Evolutionary conservation across 345 rosid species (phyloP).

Genomic region (Salix exigua): DNA sequence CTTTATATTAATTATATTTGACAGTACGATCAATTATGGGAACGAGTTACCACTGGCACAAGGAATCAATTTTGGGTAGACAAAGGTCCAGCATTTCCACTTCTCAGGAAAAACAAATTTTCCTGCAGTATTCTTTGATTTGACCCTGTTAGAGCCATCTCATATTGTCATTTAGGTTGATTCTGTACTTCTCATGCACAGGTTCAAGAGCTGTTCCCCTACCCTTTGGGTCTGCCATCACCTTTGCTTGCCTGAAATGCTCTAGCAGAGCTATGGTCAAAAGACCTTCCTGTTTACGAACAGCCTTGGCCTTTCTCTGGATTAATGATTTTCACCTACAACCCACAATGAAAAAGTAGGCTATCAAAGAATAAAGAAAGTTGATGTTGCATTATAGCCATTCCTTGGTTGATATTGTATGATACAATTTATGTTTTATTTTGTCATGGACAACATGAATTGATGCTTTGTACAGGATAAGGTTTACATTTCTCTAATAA

Average conservation of each 20-base stretch:
- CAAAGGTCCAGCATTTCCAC: conserved; percentile 7
- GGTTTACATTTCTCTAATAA: not conserved
- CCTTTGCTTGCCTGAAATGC: not conserved
- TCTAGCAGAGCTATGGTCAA: not conserved
- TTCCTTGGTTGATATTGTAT: not conserved
- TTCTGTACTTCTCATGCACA: not conserved
- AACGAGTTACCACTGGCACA: conserved; percentile 91
- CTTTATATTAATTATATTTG: conserved; percentile 5
- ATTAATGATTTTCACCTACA: not conserved
- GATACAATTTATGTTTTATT: not conserved
- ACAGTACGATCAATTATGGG: conserved; percentile 92
- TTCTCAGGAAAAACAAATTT: not conserved
- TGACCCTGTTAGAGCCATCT: not conserved
- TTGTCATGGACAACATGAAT: not conserved
- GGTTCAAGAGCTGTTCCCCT: conserved; percentile 6
- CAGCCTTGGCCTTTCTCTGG: not conserved
- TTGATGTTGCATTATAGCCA: not conserved
- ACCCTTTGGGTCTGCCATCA: not conserved
- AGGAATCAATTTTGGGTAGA: conserved; percentile 89
- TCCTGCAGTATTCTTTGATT: not conserved
- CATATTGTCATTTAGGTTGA: not conserved
- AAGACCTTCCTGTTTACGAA: not conserved
- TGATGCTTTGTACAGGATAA: not conserved
- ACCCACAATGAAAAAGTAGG: not conserved
- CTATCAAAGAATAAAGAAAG: not conserved